A percentile compares a stretch with the other conserved stretches of the same genome.
These are phyloP conservation scores for Porcisia deanei DNA, from an alignment of 208 protist genomes.

Conservation along the genomic window DNA sequence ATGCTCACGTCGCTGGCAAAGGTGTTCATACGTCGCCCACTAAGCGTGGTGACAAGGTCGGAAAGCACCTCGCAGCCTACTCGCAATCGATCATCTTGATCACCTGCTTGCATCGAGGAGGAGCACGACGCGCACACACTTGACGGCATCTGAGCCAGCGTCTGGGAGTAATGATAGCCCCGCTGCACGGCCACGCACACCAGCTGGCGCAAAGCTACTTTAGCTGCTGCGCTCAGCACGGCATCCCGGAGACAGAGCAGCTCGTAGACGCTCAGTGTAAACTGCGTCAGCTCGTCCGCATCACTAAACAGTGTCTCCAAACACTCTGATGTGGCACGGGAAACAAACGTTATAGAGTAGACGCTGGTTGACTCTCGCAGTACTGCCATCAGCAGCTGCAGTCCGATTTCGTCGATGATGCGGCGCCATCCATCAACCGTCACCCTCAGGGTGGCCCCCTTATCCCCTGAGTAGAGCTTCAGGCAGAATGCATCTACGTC, in stretches of 20 bases:
- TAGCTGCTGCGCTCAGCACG: constrained; percentile 27
- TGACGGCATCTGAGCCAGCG: constrained; percentile 27
- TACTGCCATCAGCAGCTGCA: constrained; percentile 24
- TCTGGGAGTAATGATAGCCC: constrained; percentile 26
- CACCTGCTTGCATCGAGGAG: constrained; percentile 6
- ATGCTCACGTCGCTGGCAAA: constrained; percentile 35
- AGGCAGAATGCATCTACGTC: constrained; percentile 41
- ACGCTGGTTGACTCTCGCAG: constrained; percentile 39
- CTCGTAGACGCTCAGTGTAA: constrained; percentile 27
- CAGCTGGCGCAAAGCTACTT: constrained; percentile 27
- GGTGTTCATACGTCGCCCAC: constrained; percentile 24
- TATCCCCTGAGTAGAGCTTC: constrained; percentile 41
- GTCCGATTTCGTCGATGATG: constrained; percentile 30
- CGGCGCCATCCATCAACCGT: constrained; percentile 27
- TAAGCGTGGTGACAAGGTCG: constrained; percentile 28
- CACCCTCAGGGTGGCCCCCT: constrained; percentile 33
- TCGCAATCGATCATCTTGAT: constrained; percentile 16
- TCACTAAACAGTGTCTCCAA: constrained; percentile 34
- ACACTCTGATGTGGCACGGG: constrained; percentile 40
- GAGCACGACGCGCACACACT: constrained; percentile 26
- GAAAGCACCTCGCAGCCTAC: constrained; percentile 33
- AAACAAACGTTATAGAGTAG: constrained; percentile 65
- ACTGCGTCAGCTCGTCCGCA: constrained; percentile 29
- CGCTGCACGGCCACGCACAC: constrained; percentile 30
- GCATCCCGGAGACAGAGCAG: constrained; percentile 19